Evolutionary conservation across 2,329 filamentous ascomycete species (phyloP), one percentile per base, ranked within the genome.

Genomic region (Cladophialophora psammophila): DNA sequence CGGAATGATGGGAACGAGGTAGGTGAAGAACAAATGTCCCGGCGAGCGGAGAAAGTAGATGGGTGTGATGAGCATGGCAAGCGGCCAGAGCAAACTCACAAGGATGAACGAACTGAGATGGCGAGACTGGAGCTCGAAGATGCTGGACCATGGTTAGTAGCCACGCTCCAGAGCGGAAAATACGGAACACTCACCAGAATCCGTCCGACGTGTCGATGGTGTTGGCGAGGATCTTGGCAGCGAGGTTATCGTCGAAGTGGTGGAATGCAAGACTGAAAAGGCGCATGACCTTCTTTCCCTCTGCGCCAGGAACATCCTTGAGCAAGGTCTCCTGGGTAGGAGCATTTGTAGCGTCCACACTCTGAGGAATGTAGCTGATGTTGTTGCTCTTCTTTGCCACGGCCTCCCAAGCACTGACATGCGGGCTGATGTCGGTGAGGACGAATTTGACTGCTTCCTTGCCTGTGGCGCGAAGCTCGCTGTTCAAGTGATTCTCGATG

Each of bases 241-340:
- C 91, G 18, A 88, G 77, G 3, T 79, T 78, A 73, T 93, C 88
- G 68, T 88, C 85, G 72, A 93, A 93, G 78, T 93, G 91, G 77
- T 93, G 91, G 74, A 94, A 94, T 0, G 90, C 86, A 1, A 92
- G 81, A 75, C 90, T 91, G 77, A 91, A 93, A 58, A 93, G 79
- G 4, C 91, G 83, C 75, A 92, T 90, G 26, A 91, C 80, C 53
- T 81, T 84, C 74, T 83, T 84, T 57, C 80, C 81, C 3, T 79
- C 80, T 10, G 77, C 75, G 4, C 56, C 70, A 32, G 63, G 54
- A 18, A 71, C 66, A 50, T 64, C 63, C 42, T 66, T 62, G 10
- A 72, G 65, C 69, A 73, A 38, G 56, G 75, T 64, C 36, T 89
- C 76, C 48, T 82, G 77, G 36, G 77, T 73, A n/a, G 88, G 86